Percentiles rank a stretch among this genome's conserved stretches.
These are phyloP conservation scores for Verticillium alfalfae DNA, from an alignment of 2,329 filamentous ascomycete species.

Conservation along the genomic window DNA sequence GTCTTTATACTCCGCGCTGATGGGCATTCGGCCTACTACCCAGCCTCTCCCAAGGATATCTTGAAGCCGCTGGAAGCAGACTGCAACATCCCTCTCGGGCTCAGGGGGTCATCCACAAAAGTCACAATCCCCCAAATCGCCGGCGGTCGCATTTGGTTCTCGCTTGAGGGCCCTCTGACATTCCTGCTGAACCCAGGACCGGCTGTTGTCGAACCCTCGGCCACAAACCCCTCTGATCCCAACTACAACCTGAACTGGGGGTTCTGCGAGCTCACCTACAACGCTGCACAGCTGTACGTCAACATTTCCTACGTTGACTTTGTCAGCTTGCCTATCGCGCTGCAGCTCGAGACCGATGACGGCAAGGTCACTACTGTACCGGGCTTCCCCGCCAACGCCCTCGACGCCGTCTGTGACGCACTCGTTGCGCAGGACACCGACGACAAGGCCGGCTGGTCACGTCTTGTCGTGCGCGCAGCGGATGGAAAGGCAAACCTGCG, in stretches of 20 bases:
- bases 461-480: slow-evolving; percentile 38
- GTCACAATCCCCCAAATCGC: slow-evolving; percentile 65
- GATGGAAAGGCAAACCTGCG: slow-evolving; percentile 35
- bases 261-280: slow-evolving; percentile 67
- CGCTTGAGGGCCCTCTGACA: slow-evolving; percentile 51
- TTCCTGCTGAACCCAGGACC: slow-evolving; percentile 70
- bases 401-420: slow-evolving; percentile 36
- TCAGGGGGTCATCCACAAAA: slow-evolving; percentile 51
- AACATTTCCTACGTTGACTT: slow-evolving; percentile 77
- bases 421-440: slow-evolving; percentile 37
- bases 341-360: slow-evolving; percentile 42
- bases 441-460: slow-evolving; percentile 46
- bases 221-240: slow-evolving; percentile 58
- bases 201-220: slow-evolving; percentile 68
- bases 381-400: slow-evolving; percentile 42
- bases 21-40: slow-evolving; percentile 60
- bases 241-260: slow-evolving; percentile 60
- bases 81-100: slow-evolving; percentile 59
- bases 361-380: slow-evolving; percentile 38
- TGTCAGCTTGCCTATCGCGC: slow-evolving; percentile 57
- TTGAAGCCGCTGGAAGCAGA: slow-evolving; percentile 48
- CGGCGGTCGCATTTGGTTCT: slow-evolving; percentile 70
- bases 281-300: slow-evolving; percentile 54
- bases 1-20: slow-evolving; percentile 61
- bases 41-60: slow-evolving; percentile 47